A percentile compares a stretch with the other conserved stretches of the same genome.
These are phyloP conservation scores for Dendrothele bispora DNA, from an alignment of 768 basidiomycete species.

Conservation along the genomic window DNA sequence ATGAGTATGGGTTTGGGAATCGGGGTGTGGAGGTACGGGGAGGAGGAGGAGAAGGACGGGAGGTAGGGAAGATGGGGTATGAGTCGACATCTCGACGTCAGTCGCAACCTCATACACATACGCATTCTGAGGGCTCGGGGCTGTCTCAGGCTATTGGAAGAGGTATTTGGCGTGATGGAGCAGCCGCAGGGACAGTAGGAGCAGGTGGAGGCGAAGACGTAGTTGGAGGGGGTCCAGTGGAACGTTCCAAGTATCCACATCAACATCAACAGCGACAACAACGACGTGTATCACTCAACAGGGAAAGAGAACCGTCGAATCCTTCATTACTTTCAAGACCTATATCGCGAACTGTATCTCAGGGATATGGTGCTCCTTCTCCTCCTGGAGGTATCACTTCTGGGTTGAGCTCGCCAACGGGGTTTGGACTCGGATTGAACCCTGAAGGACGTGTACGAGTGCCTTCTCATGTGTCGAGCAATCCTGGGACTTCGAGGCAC, in stretches of 20 bases:
- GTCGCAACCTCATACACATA: slow-evolving; percentile 1
- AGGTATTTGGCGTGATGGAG: no score
- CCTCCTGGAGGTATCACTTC: slow-evolving; percentile 1
- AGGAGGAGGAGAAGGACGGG: background rate
- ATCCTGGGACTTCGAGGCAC: slow-evolving; percentile 7
- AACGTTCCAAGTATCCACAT: no score
- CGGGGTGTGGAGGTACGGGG: background rate
- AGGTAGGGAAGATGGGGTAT: background rate
- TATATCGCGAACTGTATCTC: no score
- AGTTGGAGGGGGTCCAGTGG: no score
- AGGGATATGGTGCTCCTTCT: background rate
- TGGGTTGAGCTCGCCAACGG: background rate
- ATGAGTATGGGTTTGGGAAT: slow-evolving; percentile 14
- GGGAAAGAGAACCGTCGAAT: no score
- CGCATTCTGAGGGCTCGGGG: no score
- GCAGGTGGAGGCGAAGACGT: no score
- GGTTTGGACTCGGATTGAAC: background rate
- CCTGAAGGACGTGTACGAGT: background rate
- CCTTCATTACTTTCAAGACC: slow-evolving; percentile 1
- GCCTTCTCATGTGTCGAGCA: slow-evolving; percentile 4
- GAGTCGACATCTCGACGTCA: slow-evolving; percentile 2
- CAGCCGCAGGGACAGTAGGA: no score
- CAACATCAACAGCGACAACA: no score
- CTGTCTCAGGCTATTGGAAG: no score
- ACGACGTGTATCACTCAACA: no score